Evolutionary conservation across 2,329 filamentous ascomycete genomes (phyloP).

Genomic region (Coccinonectria pachysandricola): DNA sequence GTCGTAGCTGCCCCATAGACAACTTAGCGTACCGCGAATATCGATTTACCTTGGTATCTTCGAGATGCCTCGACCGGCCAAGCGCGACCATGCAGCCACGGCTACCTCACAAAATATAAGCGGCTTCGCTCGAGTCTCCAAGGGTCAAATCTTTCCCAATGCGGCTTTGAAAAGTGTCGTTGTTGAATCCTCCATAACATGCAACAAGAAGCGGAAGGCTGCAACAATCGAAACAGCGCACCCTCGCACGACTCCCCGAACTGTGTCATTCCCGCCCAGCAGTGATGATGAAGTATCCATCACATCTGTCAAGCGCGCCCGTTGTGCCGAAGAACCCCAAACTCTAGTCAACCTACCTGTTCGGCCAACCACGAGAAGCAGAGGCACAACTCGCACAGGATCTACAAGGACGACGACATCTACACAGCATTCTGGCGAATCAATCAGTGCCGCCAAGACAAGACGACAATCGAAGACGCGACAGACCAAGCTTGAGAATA

Average conservation of each 20-base stretch:
- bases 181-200: constrained; percentile 10
- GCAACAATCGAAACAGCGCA: constrained; percentile 13
- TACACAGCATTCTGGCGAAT: constrained; percentile 21
- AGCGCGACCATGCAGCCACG: constrained; percentile 13
- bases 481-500: constrained; percentile 30
- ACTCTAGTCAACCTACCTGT: constrained; percentile 2
- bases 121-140: constrained; percentile 39
- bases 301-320: constrained; percentile 22
- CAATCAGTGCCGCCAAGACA: constrained; percentile 22
- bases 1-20: too few relatives aligned
- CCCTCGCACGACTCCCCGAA: constrained; percentile 16
- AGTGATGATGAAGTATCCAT: constrained; percentile 23
- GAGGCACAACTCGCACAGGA: constrained; percentile 20
- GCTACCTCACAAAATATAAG: constrained; percentile 24
- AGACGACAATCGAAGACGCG: constrained; percentile 18
- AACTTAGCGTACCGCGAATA: too few relatives aligned
- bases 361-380: constrained; percentile 17
- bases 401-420: constrained; percentile 19
- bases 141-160: constrained; percentile 22
- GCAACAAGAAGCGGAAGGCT: constrained; percentile 30
- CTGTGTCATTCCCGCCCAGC: constrained; percentile 24
- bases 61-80: constrained; percentile 18
- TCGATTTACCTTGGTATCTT: too few relatives aligned
- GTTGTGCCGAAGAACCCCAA: constrained; percentile 17
- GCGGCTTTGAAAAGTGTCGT: constrained; percentile 25